Evolutionary conservation across 768 basidiomycete species (phyloP).

Genomic region (Mycena latifolia): DNA sequence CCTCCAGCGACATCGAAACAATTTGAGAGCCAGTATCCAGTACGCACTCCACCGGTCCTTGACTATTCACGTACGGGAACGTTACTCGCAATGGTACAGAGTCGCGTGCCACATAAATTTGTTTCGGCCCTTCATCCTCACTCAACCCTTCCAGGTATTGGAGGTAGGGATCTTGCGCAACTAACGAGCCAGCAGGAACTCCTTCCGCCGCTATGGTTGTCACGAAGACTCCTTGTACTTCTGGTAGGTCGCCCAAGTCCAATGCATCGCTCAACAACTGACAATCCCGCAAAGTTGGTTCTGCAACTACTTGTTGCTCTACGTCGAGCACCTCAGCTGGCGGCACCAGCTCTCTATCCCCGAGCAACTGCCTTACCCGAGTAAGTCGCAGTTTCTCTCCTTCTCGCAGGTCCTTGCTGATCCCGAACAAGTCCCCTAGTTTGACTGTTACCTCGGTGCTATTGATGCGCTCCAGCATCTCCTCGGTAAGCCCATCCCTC

Average conservation of each 20-base stretch:
- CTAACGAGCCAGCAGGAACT: constrained; percentile 8
- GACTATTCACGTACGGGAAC: constrained; percentile 29
- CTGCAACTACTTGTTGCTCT: not conserved
- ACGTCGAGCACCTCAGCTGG: not conserved
- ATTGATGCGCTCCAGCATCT: constrained; percentile 8
- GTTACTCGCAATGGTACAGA: too few relatives aligned
- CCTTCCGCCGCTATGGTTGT: not conserved
- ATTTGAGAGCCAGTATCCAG: constrained; percentile 44
- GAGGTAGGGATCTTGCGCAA: constrained; percentile 15
- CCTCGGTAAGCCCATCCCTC: too few relatives aligned
- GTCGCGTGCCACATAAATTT: too few relatives aligned
- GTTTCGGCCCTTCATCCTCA: too few relatives aligned
- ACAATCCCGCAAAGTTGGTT: not conserved
- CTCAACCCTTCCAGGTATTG: too few relatives aligned
- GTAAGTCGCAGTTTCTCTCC: constrained; percentile 10
- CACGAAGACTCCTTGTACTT: constrained; percentile 17
- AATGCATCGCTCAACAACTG: not conserved
- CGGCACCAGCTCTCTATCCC: not conserved
- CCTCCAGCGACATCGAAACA: too few relatives aligned
- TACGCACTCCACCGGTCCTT: constrained; percentile 35
- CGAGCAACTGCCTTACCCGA: not conserved
- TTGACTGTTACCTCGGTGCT: constrained; percentile 8
- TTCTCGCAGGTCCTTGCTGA: constrained; percentile 11
- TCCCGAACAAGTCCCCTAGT: constrained; percentile 6
- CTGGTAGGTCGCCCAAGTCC: not conserved